Base-by-base conservation (phyloP, 2,329 filamentous ascomycete genomes). In the Pseudogymnoascus sp. region DNA sequence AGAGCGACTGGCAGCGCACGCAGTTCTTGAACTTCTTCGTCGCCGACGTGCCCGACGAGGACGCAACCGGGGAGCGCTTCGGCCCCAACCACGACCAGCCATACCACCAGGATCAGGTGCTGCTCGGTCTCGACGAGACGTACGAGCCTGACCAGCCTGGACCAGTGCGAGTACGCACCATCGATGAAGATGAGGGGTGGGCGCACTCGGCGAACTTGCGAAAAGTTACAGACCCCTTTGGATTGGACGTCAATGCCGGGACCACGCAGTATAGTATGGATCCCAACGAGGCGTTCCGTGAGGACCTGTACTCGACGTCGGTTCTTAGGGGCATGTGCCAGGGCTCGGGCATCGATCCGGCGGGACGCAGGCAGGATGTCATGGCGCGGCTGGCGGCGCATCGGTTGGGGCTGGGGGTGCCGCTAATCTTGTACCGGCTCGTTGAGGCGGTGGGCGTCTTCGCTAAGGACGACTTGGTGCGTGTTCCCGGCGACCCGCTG, bases 261-360 rank as follows among this genome's bases (percentile, higher is more conserved):
- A 56, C 47, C n/a, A 56, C 47, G 47, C 47, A 56, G 47, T 56
- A 56, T 19, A 56, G 47, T 19, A 56, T 56, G 47, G 47, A 56
- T 10, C 26, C 47, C 47, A 56, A 56, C 26, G 47, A 56, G 26
- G 47, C 47, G 7, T 56, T 56, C n/a, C 47, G 47, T 26, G 47
- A 56, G 47, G 47, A 33, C 26, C 26, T 56, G 8, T 56, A 56
- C 10, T n/a, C 47, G 47, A 56, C 26, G 4, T 2, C 26, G 8
- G 3, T 33, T 26, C 26, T 56, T 0, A 8, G 47, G 26, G 47
- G 47, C 8, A n/a, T 56, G n/a, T 56, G 47, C 4, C 14, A 56
- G 26, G n/a, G 47, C 13, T 11, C 26, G 3, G 8, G 8, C n/a
- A 3, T 56, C 47, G 6, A 33, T 33, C 26, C 47, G 3, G 16